These are phyloP conservation scores for Arxiozyma bovina DNA, from an alignment of 1,139 yeast species.

Conservation along the genomic window DNA sequence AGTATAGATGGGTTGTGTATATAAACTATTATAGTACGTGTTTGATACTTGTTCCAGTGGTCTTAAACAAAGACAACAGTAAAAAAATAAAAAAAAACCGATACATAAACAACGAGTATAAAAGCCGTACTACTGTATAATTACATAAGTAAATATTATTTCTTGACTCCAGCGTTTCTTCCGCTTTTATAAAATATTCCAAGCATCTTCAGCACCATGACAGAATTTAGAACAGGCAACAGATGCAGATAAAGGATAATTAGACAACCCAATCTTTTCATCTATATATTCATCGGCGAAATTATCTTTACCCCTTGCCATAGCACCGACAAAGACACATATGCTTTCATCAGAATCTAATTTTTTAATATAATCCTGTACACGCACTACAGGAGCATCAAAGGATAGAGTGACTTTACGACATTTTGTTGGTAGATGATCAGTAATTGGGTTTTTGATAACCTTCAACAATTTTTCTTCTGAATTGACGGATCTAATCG, in stretches of 20 bases:
- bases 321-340: conserved; percentile 97
- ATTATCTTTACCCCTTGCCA: conserved; percentile 97
- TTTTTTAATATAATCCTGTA: conserved; percentile 76
- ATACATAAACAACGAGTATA: too few relatives aligned
- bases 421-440: conserved; percentile 92
- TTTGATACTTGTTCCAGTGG: background rate
- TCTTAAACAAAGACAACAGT: too few relatives aligned
- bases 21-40: background rate
- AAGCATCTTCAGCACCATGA: conserved; percentile 97
- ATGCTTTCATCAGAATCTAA: conserved; percentile 85
- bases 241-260: conserved; percentile 92
- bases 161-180: background rate
- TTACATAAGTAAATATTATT: too few relatives aligned
- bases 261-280: conserved; percentile 91
- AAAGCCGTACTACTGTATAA: background rate
- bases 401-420: conserved; percentile 88
- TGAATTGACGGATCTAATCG: conserved; percentile 88
- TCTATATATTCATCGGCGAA: conserved; percentile 96
- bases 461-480: conserved; percentile 90
- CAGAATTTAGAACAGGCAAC: conserved; percentile 98
- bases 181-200: conserved; percentile 60
- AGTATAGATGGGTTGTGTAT: background rate
- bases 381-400: conserved; percentile 81
- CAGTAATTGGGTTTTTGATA: conserved; percentile 93
- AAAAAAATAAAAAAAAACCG: too few relatives aligned